Evolutionary conservation across 192 early-diverging fungal species (phyloP).

Genomic region (Umbelopsis isabellina): DNA sequence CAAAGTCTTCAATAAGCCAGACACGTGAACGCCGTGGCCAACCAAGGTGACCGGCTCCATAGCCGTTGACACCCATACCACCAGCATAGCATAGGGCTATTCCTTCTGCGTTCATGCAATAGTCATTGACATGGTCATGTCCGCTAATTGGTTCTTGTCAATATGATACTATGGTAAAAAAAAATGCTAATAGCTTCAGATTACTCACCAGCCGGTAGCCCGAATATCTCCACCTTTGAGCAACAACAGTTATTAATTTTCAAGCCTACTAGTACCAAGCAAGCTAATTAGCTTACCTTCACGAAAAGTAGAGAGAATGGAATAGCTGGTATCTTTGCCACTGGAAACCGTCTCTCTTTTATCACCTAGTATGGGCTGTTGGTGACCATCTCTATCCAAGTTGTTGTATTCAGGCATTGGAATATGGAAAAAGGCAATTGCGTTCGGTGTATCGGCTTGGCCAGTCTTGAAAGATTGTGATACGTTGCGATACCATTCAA

Average conservation of each 20-base stretch:
- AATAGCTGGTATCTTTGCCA: constrained; percentile 14
- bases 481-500: constrained; percentile 45
- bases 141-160: constrained; percentile 17
- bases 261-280: background rate
- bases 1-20: constrained; percentile 38
- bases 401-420: constrained; percentile 30
- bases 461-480: constrained; percentile 32
- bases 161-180: background rate
- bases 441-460: constrained; percentile 36
- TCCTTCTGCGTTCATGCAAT: constrained; percentile 43
- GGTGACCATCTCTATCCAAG: background rate
- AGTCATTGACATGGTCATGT: constrained; percentile 37
- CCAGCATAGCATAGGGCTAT: constrained; percentile 52
- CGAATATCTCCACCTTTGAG: constrained; percentile 31
- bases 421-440: constrained; percentile 51
- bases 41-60: constrained; percentile 37
- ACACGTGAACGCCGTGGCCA: constrained; percentile 45
- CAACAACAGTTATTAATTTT: background rate
- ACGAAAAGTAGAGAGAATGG: constrained; percentile 21
- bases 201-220: constrained; percentile 25
- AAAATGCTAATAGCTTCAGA: background rate
- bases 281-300: constrained; percentile 16
- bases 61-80: constrained; percentile 45
- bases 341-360: constrained; percentile 26
- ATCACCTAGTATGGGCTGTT: constrained; percentile 20